phyloP scores from a whole-genome alignment of 805 yeast species.

The Kuraishia cidri region DNA sequence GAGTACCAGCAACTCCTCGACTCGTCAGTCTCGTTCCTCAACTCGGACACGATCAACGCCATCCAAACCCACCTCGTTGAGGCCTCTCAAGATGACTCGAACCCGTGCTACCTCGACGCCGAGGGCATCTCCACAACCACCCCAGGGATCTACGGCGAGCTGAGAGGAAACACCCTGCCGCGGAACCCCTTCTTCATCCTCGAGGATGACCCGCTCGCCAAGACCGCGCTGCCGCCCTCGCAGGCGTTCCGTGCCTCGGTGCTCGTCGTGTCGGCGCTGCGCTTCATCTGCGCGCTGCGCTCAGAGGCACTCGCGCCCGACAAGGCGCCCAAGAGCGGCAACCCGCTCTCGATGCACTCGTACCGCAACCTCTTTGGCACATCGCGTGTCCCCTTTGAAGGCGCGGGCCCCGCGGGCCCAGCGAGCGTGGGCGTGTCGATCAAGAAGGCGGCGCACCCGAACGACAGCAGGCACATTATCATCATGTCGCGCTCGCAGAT shows the following conservation, averaged over 20 bases:
- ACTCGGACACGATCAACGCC: constrained; percentile 28
- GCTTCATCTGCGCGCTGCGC: constrained; percentile 55
- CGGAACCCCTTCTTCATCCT: constrained; percentile 69
- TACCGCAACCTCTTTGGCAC: constrained; percentile 63
- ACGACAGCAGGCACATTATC: constrained; percentile 39
- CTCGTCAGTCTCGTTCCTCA: constrained; percentile 34
- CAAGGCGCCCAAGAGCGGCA: constrained; percentile 36
- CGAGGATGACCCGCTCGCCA: constrained; percentile 65
- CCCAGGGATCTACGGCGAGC: constrained; percentile 54
- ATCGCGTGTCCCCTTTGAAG: constrained; percentile 39
- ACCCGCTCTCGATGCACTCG: constrained; percentile 59
- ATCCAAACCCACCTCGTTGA: constrained; percentile 47
- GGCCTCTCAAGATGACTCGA: constrained; percentile 24
- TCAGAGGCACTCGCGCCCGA: constrained; percentile 49
- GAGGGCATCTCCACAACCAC: constrained; percentile 35
- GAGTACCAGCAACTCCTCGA: constrained; percentile 36
- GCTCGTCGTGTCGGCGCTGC: constrained; percentile 53
- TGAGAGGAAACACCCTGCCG: constrained; percentile 61
- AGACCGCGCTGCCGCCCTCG: constrained; percentile 41
- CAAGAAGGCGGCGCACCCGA: constrained; percentile 18
- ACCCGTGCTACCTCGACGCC: constrained; percentile 46
- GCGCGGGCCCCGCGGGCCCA: not conserved
- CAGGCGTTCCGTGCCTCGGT: constrained; percentile 66
- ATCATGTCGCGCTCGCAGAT: constrained; percentile 41
- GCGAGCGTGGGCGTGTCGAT: constrained; percentile 27